Base-by-base conservation (phyloP, 2,329 filamentous ascomycete genomes). In the Pseudocercospora eumusae region DNA sequence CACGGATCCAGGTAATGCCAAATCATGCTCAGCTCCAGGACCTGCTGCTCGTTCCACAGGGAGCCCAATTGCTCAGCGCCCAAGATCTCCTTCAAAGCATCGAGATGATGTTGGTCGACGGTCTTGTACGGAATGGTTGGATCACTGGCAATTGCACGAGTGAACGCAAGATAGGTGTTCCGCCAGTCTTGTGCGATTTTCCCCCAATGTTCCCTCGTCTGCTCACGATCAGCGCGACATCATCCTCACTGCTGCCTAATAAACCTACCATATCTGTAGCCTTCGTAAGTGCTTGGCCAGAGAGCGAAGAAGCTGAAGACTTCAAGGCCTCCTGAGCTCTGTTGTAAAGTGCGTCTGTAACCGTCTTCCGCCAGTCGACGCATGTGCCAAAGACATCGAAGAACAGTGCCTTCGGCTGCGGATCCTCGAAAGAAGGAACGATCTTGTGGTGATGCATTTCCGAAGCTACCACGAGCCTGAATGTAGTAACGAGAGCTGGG, bases 351-450 rank as follows among this genome's bases (percentile, higher is more conserved):
- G 85, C 84, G 8, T 81, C 77, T 13, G 82, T 84, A 20, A 95
- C 85, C 1, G 86, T 85, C 42, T 80, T 80, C 60, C 90, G 87
- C 90, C 90, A 93, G 79, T 93, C 83, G 50, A 95, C 90, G 65
- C 88, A 86, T 0, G 91, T 95, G 67, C 90, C 90, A 75, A 93
- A 92, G 69, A 92, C 84, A 76, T 92, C 89, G 71, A 91, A 92
- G 58, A 87, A 81, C 33, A 92, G 79, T 7, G 84, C 88, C 67
- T 65, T 71, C 4, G 86, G 85, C 65, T 77, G 77, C 8, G 74
- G 70, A 52, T 68, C 59, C 25, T 52, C 23, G 23, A 52, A 52
- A 3, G 18, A 9, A 52, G 25, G 21, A 4, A 9, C 15, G 3
- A 25, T 25, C 20, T 5, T 47, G 44, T 21, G 23, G 44, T 47